Conservation (phyloP, 768 basidiomycete species). For the Clavaria fumosa region DNA sequence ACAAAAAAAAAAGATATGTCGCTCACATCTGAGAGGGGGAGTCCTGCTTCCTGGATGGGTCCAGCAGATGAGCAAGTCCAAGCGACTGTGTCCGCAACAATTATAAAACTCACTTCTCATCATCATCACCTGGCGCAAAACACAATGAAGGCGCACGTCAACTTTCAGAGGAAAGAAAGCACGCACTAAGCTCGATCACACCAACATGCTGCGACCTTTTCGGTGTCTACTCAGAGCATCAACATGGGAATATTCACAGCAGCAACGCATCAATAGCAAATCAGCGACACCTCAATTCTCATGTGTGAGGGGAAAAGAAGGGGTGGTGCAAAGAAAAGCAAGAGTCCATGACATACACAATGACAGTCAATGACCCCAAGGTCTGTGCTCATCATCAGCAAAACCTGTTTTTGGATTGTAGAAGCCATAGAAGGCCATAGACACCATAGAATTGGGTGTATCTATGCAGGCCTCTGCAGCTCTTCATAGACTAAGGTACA, state of each 20-base stretch:
- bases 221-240: not conserved
- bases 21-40: not conserved
- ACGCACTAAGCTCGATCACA: constrained; percentile 20
- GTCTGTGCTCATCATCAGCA: no score
- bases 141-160: not conserved
- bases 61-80: not conserved
- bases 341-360: no score
- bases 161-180: not conserved
- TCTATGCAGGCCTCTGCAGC: no score
- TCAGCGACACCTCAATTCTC: no score
- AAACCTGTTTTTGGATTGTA: no score
- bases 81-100: constrained; percentile 1
- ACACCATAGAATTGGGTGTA: no score
- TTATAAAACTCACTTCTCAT: constrained; percentile 9
- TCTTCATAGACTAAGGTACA: no score
- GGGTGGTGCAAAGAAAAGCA: no score
- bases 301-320: not conserved
- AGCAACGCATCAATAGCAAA: no score
- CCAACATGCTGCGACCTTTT: constrained; percentile 10
- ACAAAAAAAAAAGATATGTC: not conserved
- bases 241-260: not conserved
- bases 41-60: not conserved
- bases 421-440: no score
- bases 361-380: no score
- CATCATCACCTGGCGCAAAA: constrained; percentile 11